These are phyloP conservation scores for Trifolium dubium DNA, from an alignment of 306 rosid genomes.

Conservation along the genomic window DNA sequence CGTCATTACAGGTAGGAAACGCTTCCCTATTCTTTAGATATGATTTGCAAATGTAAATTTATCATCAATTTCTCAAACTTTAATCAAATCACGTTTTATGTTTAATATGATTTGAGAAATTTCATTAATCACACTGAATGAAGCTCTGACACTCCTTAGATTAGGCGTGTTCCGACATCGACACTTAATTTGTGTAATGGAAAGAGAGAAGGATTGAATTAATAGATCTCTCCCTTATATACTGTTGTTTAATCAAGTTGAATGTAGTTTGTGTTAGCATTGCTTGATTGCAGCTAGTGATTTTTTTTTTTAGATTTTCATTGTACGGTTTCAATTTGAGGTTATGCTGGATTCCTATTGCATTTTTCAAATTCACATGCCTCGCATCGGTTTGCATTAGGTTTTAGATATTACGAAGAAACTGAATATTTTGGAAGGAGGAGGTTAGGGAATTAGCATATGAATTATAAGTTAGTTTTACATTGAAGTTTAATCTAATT, in stretches of 20 bases:
- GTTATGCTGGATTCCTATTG: background rate
- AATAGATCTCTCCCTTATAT: background rate
- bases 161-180: no score
- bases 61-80: background rate
- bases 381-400: background rate
- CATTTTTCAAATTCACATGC: background rate
- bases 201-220: background rate
- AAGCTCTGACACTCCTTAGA: no score
- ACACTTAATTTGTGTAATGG: background rate
- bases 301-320: background rate
- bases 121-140: background rate
- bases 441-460: background rate
- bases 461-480: constrained; percentile 11
- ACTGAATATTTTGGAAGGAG: background rate
- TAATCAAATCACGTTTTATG: background rate
- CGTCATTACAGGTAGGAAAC: background rate
- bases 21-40: background rate
- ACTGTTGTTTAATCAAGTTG: background rate
- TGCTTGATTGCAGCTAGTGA: background rate
- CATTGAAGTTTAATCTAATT: constrained; percentile 26
- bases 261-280: constrained; percentile 1
- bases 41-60: background rate
- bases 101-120: constrained; percentile 6
- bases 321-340: constrained; percentile 20
- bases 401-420: constrained; percentile 27